phyloP scores from a whole-genome alignment of 1,284 basidiomycete species.

The Sanguinoderma infundibulare region DNA sequence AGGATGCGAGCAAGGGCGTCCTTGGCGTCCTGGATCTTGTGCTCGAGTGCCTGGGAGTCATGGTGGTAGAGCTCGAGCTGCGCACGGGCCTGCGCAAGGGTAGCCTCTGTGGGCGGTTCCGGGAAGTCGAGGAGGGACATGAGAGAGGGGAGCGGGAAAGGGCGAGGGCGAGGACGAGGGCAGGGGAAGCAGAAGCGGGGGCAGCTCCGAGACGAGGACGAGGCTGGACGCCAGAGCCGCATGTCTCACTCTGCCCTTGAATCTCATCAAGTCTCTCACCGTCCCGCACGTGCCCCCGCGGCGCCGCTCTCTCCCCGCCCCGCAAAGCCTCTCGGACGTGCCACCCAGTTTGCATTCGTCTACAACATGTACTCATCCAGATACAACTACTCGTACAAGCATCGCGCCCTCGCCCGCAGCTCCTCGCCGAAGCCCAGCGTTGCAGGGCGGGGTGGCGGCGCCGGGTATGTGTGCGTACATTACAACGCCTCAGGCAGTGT shows the following conservation, averaged over 20 bases:
- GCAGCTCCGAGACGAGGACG: neutral
- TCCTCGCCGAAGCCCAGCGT: neutral
- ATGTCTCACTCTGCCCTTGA: constrained; percentile 5
- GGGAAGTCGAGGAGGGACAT: constrained; percentile 36
- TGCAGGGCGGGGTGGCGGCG: constrained; percentile 10
- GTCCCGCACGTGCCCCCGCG: constrained; percentile 10
- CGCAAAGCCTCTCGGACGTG: no score
- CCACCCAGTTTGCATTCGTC: no score
- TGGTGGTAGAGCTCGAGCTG: constrained; percentile 28
- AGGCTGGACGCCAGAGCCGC: constrained; percentile 20
- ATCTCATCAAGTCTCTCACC: constrained; percentile 3
- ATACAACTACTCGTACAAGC: constrained; percentile 4
- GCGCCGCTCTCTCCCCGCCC: neutral
- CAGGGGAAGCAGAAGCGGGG: constrained; percentile 11
- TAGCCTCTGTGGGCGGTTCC: constrained; percentile 60
- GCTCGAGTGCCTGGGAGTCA: constrained; percentile 30
- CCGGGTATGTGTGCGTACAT: constrained; percentile 13
- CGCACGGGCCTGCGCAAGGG: constrained; percentile 52
- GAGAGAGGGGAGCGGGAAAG: constrained; percentile 16
- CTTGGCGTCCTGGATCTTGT: constrained; percentile 47
- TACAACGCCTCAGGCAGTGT: constrained; percentile 17
- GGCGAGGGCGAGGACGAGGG: constrained; percentile 11
- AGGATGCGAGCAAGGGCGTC: constrained; percentile 60
- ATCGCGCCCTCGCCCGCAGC: neutral
- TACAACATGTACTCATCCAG: neutral